phyloP scores from a whole-genome alignment of 2,329 filamentous ascomycete species.

The Beauveria sp. region DNA sequence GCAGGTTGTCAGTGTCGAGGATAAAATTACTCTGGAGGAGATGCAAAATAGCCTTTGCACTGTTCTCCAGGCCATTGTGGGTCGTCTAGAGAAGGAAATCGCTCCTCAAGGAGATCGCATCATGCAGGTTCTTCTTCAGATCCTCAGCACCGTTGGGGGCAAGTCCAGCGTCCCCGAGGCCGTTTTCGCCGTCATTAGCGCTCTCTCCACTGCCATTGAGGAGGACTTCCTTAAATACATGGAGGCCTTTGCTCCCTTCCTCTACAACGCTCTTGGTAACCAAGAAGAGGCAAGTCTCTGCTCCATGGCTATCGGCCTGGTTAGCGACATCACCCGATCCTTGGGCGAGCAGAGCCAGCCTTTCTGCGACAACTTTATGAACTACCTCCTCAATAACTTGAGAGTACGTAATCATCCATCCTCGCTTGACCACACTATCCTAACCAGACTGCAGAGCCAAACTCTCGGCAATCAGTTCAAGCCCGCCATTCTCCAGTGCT shows the following conservation, averaged over 20 bases:
- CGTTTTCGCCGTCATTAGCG: constrained; percentile 84
- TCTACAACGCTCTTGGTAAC: constrained; percentile 91
- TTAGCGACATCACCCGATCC: constrained; percentile 91
- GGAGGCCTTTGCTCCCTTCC: constrained; percentile 85
- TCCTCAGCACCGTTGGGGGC: constrained; percentile 66
- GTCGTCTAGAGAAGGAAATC: constrained; percentile 86
- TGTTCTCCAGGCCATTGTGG: constrained; percentile 84
- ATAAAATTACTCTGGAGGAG: constrained; percentile 91
- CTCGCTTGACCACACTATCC: neutral
- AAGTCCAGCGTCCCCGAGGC: constrained; percentile 95
- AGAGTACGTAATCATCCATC: constrained; percentile 48
- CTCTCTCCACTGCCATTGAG: constrained; percentile 85
- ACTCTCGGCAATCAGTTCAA: constrained; percentile 94
- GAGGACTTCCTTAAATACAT: constrained; percentile 96
- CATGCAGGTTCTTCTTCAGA: constrained; percentile 80
- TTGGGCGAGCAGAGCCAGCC: constrained; percentile 86
- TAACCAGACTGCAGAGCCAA: constrained; percentile 51
- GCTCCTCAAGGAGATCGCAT: constrained; percentile 85
- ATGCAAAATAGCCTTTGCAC: constrained; percentile 95
- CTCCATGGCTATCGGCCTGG: constrained; percentile 93
- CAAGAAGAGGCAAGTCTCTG: constrained; percentile 92
- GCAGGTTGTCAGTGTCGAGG: constrained; percentile 94
- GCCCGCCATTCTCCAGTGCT: constrained; percentile 94
- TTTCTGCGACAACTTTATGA: constrained; percentile 97
- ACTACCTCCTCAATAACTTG: constrained; percentile 87